Evolutionary conservation across 345 rosid genomes (phyloP), one percentile per base, ranked within the genome.

Genomic region (Acer saccharum): DNA sequence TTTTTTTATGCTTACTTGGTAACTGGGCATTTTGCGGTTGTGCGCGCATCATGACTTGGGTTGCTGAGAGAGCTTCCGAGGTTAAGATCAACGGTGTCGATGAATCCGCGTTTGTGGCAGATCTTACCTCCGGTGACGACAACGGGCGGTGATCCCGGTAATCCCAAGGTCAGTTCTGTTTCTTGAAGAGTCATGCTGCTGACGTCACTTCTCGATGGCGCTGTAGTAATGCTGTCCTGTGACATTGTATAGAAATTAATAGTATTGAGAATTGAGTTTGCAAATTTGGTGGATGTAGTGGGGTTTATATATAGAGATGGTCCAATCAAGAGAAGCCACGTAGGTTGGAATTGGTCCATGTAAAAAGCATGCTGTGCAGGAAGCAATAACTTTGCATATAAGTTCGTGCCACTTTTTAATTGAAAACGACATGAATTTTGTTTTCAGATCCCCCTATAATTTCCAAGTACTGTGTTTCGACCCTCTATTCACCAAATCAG

Each of bases 91-190:
- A 57, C 79, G 27, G 73, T 60, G 58, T 69, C 61, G n/a, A 60
- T 60, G 46, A 57, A 76, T 17, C 74, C 68, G 20, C 79, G 79
- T 29, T 76, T 76, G 3, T 54, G 27, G 14, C 65, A 23, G 64
- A 65, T 32, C 69, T 73, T 57, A 32, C 48, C 54, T 7, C 23
- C 20, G 13, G 69, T 2, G 50, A 21, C 48, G 50, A 21, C 48
- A 10, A 35, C 17, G 1, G 18, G 64, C 23, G 60, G 23, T 2
- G 64, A 55, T 11, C 79, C 84, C 79, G 10, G 82, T 65, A 78
- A 27, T 23, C 84, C 80, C 61, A 80, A 60, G 60, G 82, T 78
- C 46, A 83, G 80, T 72, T 78, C 78, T 1, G 86, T 83, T 12
- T 80, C 83, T 39, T 69, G 55, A 17, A 75, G 48, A 17, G 11